A percentile compares a stretch with the other conserved stretches of the same genome.
Evolutionary conservation across 2,329 filamentous ascomycete species (phyloP).

Genomic region (Penicillium glabrum): DNA sequence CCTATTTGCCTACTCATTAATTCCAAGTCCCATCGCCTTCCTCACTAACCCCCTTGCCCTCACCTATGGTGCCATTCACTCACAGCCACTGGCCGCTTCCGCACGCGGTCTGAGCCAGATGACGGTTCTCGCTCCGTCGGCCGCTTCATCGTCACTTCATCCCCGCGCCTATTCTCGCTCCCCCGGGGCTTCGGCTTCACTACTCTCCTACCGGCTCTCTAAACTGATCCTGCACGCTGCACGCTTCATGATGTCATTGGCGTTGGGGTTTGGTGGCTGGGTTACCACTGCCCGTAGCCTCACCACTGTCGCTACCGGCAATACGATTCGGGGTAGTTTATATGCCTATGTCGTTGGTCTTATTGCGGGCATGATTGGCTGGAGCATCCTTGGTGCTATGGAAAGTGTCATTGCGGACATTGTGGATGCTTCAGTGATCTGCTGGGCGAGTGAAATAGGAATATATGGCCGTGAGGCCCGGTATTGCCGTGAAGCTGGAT

Average conservation of each 20-base stretch:
- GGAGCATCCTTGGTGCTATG: slow-evolving; percentile 87
- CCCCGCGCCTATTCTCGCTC: slow-evolving; percentile 45
- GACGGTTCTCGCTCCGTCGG: slow-evolving; percentile 71
- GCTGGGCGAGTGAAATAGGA: slow-evolving; percentile 85
- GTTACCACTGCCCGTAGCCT: slow-evolving; percentile 84
- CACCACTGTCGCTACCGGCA: slow-evolving; percentile 53
- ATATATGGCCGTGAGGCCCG: slow-evolving; percentile 63
- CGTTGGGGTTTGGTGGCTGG: slow-evolving; percentile 94
- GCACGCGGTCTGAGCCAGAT: slow-evolving; percentile 79
- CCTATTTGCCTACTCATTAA: slow-evolving; percentile 72
- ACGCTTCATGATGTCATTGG: slow-evolving; percentile 85
- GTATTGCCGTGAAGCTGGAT: slow-evolving; percentile 89
- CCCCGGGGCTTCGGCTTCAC: slow-evolving; percentile 46
- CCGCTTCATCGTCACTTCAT: slow-evolving; percentile 64
- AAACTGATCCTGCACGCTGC: slow-evolving; percentile 91
- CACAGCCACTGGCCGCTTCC: slow-evolving; percentile 73
- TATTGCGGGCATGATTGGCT: slow-evolving; percentile 91
- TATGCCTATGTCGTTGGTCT: slow-evolving; percentile 95
- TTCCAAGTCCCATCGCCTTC: slow-evolving; percentile 80
- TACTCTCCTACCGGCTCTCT: slow-evolving; percentile 86
- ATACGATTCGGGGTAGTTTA: slow-evolving; percentile 68
- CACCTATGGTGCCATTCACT: slow-evolving; percentile 92
- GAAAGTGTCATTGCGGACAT: slow-evolving; percentile 85
- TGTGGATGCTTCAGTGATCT: slow-evolving; percentile 84
- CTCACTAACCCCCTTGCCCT: slow-evolving; percentile 89